Evolutionary conservation across 805 yeast genomes (phyloP).

Genomic region (Suhomyces emberorum): DNA sequence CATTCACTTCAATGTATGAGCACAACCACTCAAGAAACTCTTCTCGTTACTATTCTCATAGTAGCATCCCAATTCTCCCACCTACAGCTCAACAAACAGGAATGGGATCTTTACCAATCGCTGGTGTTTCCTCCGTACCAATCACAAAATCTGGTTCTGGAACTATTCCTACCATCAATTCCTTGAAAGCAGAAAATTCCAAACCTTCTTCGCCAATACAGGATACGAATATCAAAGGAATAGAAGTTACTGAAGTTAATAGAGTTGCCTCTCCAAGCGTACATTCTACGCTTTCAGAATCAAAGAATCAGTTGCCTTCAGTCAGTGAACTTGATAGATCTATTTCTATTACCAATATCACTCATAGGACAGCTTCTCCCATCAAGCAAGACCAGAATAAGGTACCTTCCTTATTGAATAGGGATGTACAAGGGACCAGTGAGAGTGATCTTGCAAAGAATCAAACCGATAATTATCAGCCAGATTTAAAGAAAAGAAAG

Average conservation of each 20-base stretch:
- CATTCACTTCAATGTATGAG: constrained; percentile 18
- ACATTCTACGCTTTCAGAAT: background rate
- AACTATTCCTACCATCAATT: constrained; percentile 2
- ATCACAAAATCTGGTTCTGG: constrained; percentile 4
- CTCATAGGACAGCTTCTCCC: background rate
- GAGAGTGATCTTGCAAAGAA: background rate
- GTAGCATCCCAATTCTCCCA: constrained; percentile 1
- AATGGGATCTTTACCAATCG: background rate
- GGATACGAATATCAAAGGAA: background rate
- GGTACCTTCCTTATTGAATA: constrained; percentile 2
- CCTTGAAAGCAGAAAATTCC: background rate
- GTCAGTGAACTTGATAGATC: constrained; percentile 36
- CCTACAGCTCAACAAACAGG: constrained; percentile 1
- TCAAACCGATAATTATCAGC: constrained; percentile 3
- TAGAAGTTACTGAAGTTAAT: background rate
- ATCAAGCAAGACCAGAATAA: constrained; percentile 1
- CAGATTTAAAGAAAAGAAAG: constrained; percentile 9
- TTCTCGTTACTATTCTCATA: background rate
- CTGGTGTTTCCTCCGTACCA: background rate
- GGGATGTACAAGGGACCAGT: background rate
- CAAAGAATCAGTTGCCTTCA: constrained; percentile 28
- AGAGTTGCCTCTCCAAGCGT: background rate
- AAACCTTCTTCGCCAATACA: background rate
- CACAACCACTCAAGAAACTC: constrained; percentile 4
- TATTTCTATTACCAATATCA: constrained; percentile 9